Evolutionary conservation across 139 green algal species (phyloP).

Genomic region (Ettlia oleoabundans): DNA sequence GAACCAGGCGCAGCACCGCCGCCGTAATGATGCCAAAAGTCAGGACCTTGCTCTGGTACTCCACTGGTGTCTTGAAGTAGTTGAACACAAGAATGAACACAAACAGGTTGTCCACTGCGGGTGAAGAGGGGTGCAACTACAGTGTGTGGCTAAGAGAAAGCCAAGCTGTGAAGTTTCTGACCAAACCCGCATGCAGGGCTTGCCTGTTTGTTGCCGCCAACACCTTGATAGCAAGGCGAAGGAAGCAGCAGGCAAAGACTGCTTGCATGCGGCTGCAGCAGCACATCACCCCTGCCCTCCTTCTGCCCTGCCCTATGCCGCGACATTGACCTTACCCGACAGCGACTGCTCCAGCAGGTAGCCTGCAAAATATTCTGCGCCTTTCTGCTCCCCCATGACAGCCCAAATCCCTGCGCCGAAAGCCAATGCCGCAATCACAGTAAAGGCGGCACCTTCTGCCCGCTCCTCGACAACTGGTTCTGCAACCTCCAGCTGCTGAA

Average conservation of each 20-base stretch:
- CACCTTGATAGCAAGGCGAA: neutral
- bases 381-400: conserved; percentile 54
- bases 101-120: conserved; percentile 96
- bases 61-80: conserved; percentile 83
- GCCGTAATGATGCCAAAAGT: conserved; percentile 90
- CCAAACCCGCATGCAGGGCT: no score
- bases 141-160: no score
- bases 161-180: no score
- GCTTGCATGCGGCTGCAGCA: no score
- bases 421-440: conserved; percentile 62
- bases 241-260: neutral
- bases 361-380: conserved; percentile 87
- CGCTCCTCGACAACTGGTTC: conserved; percentile 41
- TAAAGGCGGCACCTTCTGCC: conserved; percentile 36
- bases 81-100: conserved; percentile 98
- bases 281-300: no score
- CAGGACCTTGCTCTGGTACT: conserved; percentile 86
- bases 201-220: no score
- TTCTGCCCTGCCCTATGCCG: neutral
- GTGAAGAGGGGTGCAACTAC: no score
- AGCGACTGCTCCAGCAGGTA: conserved; percentile 98
- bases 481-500: conserved; percentile 6
- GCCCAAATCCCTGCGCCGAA: conserved; percentile 80
- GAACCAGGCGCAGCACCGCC: conserved; percentile 84
- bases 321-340: conserved; percentile 36